Conservation (phyloP, 768 basidiomycete genomes). For the Boletus edulis region DNA sequence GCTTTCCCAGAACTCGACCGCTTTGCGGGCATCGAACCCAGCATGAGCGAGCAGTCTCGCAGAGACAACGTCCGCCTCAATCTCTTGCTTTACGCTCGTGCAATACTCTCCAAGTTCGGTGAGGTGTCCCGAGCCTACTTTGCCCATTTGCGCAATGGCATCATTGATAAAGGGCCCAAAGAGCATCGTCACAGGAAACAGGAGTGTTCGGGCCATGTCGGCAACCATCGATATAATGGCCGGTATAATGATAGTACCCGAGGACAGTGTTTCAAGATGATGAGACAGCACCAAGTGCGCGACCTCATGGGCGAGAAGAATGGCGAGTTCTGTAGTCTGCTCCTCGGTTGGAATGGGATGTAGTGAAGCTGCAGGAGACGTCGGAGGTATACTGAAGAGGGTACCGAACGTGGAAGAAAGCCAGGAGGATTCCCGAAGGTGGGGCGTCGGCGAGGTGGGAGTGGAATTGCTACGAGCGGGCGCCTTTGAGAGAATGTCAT, state of each 20-base stretch:
- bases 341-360: conserved; percentile 66
- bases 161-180: conserved; percentile 97
- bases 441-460: conserved; percentile 16
- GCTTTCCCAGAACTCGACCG: conserved; percentile 81
- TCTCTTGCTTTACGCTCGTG: conserved; percentile 79
- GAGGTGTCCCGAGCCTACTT: conserved; percentile 74
- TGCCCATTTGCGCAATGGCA: conserved; percentile 79
- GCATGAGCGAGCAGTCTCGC: conserved; percentile 87
- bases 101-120: conserved; percentile 70
- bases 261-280: conserved; percentile 90
- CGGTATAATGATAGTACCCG: conserved; percentile 78
- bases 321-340: conserved; percentile 86
- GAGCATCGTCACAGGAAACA: conserved; percentile 88
- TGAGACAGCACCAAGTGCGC: conserved; percentile 89
- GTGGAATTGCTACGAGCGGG: conserved; percentile 22
- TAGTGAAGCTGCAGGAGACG: conserved; percentile 28
- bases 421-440: conserved; percentile 37
- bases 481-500: conserved; percentile 68
- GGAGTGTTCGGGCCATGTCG: conserved; percentile 71
- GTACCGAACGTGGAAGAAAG: conserved; percentile 48
- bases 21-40: conserved; percentile 82
- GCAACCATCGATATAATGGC: conserved; percentile 72
- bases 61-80: conserved; percentile 91
- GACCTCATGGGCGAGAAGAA: conserved; percentile 91
- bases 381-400: conserved; percentile 34